Base-by-base conservation (phyloP, 2,329 filamentous ascomycete genomes). In the Calonectria montana region DNA sequence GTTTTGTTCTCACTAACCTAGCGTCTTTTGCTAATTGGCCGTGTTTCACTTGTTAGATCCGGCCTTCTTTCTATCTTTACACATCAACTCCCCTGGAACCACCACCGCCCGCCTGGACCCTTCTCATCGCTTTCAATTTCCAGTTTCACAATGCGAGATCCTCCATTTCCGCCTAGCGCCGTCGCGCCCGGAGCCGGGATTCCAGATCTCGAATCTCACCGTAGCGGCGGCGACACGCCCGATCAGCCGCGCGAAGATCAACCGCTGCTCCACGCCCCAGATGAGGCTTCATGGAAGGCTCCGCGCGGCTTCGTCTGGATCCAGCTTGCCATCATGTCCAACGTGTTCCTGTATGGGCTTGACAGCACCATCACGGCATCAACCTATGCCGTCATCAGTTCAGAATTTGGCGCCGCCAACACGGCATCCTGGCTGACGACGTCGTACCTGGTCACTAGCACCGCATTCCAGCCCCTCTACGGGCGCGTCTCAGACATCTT, bases 371-470 rank as follows among this genome's bases (percentile, higher is more conserved):
- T 95, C 68, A 95, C 93, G 80, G 93, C 92, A 0, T 91, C 93
- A 2, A 93, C 91, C 2, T 93, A 95, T 79, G 91, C 92, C 3
- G 90, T 93, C 65, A 94, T 94, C 74, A 93, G 91, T 55, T 94
- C 92, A n/a, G 89, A 94, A 75, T 94, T 94, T 78, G 86, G 90
- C 73, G 89, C 92, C 3, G 91, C 92, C 13, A 94, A 94, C 78
- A 90, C 91, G 13, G 92, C 93, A 1, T 94, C 92, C 0, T 95
- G 93, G 93, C 84, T 94, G 25, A 93, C 92, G 1, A 95, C 93
- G 0, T 90, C 92, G 0, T 94, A 94, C 77, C 86, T 94, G 25
- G 85, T 94, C 69, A 94, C 92, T 0, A 91, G 89, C 7, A 94
- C 93, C 1, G 91, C 92, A 1, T 92, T 94, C 65, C 91, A 94